Conservation (phyloP, 1,284 basidiomycete species). For the Leucoagaricus sp. region DNA sequence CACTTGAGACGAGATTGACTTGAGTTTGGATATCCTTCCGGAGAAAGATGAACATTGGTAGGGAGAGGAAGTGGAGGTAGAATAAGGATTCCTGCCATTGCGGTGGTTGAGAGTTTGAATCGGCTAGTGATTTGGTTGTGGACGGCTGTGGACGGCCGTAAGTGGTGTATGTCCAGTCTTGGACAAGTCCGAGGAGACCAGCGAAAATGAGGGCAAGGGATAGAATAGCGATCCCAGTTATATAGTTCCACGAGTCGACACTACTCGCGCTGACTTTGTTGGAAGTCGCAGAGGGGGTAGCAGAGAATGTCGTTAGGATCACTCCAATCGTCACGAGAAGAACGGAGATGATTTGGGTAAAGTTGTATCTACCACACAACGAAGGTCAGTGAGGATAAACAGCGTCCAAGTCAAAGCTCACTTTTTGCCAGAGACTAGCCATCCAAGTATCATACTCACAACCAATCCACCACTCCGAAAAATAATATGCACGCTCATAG, state of each 20-base stretch:
- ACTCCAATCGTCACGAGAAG: slow-evolving; percentile 83
- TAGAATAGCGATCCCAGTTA: slow-evolving; percentile 75
- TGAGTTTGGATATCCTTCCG: slow-evolving; percentile 54
- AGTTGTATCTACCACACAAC: slow-evolving; percentile 61
- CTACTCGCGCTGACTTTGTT: slow-evolving; percentile 10
- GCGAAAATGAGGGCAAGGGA: slow-evolving; percentile 78
- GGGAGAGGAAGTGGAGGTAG: slow-evolving; percentile 77
- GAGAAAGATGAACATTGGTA: slow-evolving; percentile 72
- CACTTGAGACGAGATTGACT: slow-evolving; percentile 42
- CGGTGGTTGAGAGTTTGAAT: slow-evolving; percentile 21
- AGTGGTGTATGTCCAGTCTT: slow-evolving; percentile 77
- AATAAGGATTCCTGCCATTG: slow-evolving; percentile 92
- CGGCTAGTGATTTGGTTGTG: slow-evolving; percentile 10
- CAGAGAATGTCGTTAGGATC: slow-evolving; percentile 81
- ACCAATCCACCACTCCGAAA: slow-evolving; percentile 90
- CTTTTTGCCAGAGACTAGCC: slow-evolving; percentile 59
- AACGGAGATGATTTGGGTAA: slow-evolving; percentile 71
- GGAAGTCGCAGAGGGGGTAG: slow-evolving; percentile 35
- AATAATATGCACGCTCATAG: slow-evolving; percentile 93
- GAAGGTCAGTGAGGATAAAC: not conserved
- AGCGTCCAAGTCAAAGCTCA: slow-evolving; percentile 33
- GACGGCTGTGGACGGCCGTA: slow-evolving; percentile 52
- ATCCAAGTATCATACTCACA: slow-evolving; percentile 79
- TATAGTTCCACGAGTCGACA: slow-evolving; percentile 48
- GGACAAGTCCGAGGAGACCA: slow-evolving; percentile 83